phyloP scores from a whole-genome alignment of 2,329 filamentous ascomycete genomes.

The Orbilia blumenaviensis region DNA sequence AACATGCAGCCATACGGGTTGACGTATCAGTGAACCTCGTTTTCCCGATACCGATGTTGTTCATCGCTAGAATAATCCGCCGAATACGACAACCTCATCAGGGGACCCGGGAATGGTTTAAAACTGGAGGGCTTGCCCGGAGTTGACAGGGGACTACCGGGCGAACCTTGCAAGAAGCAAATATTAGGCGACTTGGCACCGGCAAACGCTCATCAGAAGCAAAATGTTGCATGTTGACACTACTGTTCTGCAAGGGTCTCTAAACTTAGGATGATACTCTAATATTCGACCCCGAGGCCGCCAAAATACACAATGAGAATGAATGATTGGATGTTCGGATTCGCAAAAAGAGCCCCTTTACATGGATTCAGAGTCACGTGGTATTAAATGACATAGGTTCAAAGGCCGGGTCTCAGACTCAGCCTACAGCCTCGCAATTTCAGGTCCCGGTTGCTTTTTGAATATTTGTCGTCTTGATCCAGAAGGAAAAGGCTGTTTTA shows the following conservation, averaged over 20 bases:
- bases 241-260: background rate
- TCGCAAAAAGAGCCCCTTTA: background rate
- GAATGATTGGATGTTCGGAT: background rate
- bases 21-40: background rate
- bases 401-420: background rate
- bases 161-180: constrained; percentile 1
- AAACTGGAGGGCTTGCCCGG: background rate
- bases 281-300: constrained; percentile 7
- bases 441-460: background rate
- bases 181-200: background rate
- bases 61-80: background rate
- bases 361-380: background rate
- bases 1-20: background rate
- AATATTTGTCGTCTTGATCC: constrained; percentile 10
- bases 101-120: background rate
- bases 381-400: background rate
- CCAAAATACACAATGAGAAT: background rate
- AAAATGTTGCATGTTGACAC: background rate
- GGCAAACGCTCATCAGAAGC: background rate
- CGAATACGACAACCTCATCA: background rate
- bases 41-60: background rate
- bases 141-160: background rate
- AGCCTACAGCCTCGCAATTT: constrained; percentile 6
- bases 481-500: constrained; percentile 8
- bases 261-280: constrained; percentile 5